A percentile compares a stretch with the other conserved stretches of the same genome.
Conservation (phyloP, 2,329 filamentous ascomycete genomes). For the Fusarium sp. region DNA sequence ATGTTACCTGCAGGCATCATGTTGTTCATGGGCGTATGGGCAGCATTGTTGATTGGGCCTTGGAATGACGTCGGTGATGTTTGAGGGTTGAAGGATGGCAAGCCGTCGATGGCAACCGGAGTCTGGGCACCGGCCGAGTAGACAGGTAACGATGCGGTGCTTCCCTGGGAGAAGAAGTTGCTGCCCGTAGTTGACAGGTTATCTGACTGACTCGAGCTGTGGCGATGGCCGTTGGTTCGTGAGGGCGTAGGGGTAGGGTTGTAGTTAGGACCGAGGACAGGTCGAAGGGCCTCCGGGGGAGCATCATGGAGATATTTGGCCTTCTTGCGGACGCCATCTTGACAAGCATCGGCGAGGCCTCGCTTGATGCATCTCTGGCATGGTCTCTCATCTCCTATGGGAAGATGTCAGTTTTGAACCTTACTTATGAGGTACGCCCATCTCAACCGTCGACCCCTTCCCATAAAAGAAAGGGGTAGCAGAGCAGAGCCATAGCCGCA, state of each 20-base stretch:
- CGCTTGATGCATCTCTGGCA: slow-evolving; percentile 96
- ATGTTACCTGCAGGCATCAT: slow-evolving; percentile 64
- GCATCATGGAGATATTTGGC: slow-evolving; percentile 99
- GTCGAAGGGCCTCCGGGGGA: slow-evolving; percentile 86
- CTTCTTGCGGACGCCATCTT: slow-evolving; percentile 98
- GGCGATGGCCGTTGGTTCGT: slow-evolving; percentile 60
- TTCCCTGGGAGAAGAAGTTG: slow-evolving; percentile 62
- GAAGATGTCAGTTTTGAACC: slow-evolving; percentile 36
- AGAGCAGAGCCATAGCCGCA: slow-evolving; percentile 7
- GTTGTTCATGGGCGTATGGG: slow-evolving; percentile 60
- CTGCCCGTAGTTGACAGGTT: slow-evolving; percentile 56
- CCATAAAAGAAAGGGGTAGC: background rate
- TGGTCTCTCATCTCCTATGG: slow-evolving; percentile 89
- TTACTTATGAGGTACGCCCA: slow-evolving; percentile 6
- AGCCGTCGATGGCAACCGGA: slow-evolving; percentile 60
- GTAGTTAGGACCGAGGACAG: slow-evolving; percentile 81
- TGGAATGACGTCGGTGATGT: slow-evolving; percentile 82
- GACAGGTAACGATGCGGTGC: slow-evolving; percentile 62
- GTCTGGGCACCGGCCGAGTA: slow-evolving; percentile 61
- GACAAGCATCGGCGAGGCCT: slow-evolving; percentile 88
- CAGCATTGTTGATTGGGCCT: slow-evolving; percentile 59
- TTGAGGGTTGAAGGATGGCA: slow-evolving; percentile 69
- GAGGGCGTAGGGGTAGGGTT: slow-evolving; percentile 67
- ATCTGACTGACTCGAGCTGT: slow-evolving; percentile 62
- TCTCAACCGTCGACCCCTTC: slow-evolving; percentile 5